phyloP scores from a whole-genome alignment of 139 green algal species.

The Chlorella sp. region DNA sequence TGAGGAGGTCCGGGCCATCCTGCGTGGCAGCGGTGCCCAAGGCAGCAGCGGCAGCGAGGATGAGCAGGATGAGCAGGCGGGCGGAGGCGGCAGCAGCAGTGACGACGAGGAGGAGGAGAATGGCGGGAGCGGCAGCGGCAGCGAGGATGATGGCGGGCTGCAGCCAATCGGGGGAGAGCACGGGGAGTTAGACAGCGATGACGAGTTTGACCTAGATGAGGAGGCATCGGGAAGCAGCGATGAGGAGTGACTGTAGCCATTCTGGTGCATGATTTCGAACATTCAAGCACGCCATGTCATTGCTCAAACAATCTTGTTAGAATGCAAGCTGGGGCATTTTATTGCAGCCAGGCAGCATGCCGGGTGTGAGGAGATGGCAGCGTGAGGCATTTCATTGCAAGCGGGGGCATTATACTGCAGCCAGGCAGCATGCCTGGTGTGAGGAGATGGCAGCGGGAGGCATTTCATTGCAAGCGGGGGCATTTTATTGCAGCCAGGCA shows the following conservation, averaged over 20 bases:
- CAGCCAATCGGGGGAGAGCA: slow-evolving; percentile 29
- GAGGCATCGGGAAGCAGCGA: slow-evolving; percentile 7
- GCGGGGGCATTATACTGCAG: no score
- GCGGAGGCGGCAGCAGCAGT: slow-evolving; percentile 34
- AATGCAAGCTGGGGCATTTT: no score
- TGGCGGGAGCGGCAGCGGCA: slow-evolving; percentile 4
- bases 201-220: slow-evolving; percentile 17
- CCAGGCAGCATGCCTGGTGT: no score
- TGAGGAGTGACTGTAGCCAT: not conserved
- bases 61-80: slow-evolving; percentile 42
- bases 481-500: no score
- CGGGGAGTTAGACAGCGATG: not conserved
- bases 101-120: slow-evolving; percentile 53
- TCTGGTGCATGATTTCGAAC: not conserved
- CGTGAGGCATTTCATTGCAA: no score
- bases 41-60: slow-evolving; percentile 47
- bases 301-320: no score
- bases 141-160: slow-evolving; percentile 48
- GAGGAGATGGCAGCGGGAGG: no score
- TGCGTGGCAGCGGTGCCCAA: slow-evolving; percentile 3
- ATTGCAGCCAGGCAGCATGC: no score
- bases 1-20: slow-evolving; percentile 1
- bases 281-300: no score
- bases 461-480: no score
- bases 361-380: no score